These are phyloP conservation scores for Solanum sparsipilum DNA, from an alignment of 257 asterid genomes.

Conservation along the genomic window DNA sequence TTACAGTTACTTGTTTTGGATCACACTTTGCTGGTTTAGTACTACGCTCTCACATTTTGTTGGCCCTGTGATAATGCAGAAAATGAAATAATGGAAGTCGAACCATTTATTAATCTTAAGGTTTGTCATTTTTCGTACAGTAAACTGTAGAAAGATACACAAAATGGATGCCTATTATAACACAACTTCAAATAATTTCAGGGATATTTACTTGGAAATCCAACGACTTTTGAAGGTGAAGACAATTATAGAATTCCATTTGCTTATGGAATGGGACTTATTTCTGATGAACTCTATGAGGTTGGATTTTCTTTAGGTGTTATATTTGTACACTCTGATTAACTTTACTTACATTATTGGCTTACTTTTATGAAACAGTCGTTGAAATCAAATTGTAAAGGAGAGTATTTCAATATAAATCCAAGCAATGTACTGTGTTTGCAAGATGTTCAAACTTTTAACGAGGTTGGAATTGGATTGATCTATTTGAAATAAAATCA, in stretches of 20 bases:
- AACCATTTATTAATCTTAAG: slow-evolving; percentile 9
- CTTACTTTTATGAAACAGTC: slow-evolving; percentile 5
- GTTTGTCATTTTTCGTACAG: neutral
- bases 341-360: neutral
- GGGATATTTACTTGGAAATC: slow-evolving; percentile 25
- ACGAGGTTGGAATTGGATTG: slow-evolving; percentile 1
- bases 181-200: neutral
- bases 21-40: neutral
- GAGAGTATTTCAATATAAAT: neutral
- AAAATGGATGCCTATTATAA: neutral
- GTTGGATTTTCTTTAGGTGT: neutral
- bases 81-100: slow-evolving; percentile 1
- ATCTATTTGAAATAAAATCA: neutral
- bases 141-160: no score
- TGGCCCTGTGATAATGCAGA: neutral
- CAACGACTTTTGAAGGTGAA: neutral
- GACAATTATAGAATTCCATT: neutral
- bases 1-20: neutral
- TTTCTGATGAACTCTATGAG: slow-evolving; percentile 5
- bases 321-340: neutral
- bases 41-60: neutral
- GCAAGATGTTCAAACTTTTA: slow-evolving; percentile 2
- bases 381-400: slow-evolving; percentile 5
- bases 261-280: slow-evolving; percentile 14
- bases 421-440: neutral